phyloP scores from a whole-genome alignment of 352 stramenopile genomes.

The Plasmopara muralis region DNA sequence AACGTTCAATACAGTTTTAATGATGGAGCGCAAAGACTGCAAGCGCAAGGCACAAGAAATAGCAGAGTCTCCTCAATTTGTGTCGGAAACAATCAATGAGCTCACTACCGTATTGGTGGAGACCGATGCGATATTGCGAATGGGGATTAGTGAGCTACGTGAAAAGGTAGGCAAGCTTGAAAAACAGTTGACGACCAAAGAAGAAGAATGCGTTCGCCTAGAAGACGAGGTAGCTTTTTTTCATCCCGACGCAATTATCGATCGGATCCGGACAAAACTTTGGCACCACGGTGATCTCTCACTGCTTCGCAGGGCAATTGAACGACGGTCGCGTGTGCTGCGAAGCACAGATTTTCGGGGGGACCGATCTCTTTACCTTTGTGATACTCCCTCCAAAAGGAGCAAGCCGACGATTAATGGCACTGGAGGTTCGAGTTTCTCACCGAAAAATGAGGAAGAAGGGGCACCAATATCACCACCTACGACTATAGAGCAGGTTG shows the following conservation, averaged over 20 bases:
- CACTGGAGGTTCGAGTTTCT: neutral
- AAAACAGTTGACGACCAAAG: constrained; percentile 17
- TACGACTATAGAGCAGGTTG: neutral
- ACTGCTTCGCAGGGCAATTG: constrained; percentile 17
- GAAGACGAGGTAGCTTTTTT: constrained; percentile 8
- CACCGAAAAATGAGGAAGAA: constrained; percentile 9
- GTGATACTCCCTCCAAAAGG: constrained; percentile 12
- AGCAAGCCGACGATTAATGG: constrained; percentile 1
- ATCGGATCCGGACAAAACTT: constrained; percentile 19
- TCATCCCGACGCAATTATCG: constrained; percentile 23
- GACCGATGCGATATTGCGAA: constrained; percentile 8
- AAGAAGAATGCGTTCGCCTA: constrained; percentile 6
- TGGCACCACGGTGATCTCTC: constrained; percentile 23
- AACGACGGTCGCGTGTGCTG: constrained; percentile 8
- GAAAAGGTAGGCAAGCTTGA: constrained; percentile 13
- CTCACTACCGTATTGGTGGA: constrained; percentile 8
- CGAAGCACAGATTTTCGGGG: constrained; percentile 6
- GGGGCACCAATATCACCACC: neutral
- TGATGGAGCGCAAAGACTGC: constrained; percentile 20
- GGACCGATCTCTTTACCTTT: constrained; percentile 18
- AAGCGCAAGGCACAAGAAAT: constrained; percentile 22
- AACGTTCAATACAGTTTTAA: constrained; percentile 2
- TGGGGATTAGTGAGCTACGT: constrained; percentile 10
- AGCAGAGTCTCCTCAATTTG: constrained; percentile 7
- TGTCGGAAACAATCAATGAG: constrained; percentile 15